phyloP scores from a whole-genome alignment of 2,329 filamentous ascomycete genomes.

The Incumbomyces lentus region DNA sequence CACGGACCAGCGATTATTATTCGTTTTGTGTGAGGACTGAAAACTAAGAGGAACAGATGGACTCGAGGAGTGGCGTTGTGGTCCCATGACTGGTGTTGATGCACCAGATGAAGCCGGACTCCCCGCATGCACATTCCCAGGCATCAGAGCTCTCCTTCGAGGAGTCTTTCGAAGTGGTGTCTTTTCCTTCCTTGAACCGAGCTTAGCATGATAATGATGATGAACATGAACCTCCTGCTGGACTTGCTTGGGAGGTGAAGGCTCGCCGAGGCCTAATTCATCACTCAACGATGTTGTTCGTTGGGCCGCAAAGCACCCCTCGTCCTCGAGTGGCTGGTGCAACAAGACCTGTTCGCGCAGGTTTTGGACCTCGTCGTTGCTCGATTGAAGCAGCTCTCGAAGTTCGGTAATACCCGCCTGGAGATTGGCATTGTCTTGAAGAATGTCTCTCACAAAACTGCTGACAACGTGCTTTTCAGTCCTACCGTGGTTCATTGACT shows the following conservation, averaged over 20 bases:
- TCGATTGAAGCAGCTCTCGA: slow-evolving; percentile 77
- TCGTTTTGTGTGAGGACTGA: slow-evolving; percentile 38
- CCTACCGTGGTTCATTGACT: slow-evolving; percentile 10
- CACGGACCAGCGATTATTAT: slow-evolving; percentile 56
- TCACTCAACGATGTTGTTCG: slow-evolving; percentile 51
- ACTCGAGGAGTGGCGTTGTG: slow-evolving; percentile 18
- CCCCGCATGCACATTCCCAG: slow-evolving; percentile 9
- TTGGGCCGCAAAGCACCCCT: slow-evolving; percentile 20
- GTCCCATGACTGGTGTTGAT: slow-evolving; percentile 27
- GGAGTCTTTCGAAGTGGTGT: slow-evolving; percentile 36
- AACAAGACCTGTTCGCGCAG: slow-evolving; percentile 70
- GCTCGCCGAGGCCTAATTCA: slow-evolving; percentile 52
- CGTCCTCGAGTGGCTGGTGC: slow-evolving; percentile 56
- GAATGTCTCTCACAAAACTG: slow-evolving; percentile 88
- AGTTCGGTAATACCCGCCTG: slow-evolving; percentile 88
- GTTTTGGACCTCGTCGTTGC: slow-evolving; percentile 86
- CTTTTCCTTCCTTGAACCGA: slow-evolving; percentile 42
- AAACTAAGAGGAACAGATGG: slow-evolving; percentile 30
- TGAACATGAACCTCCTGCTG: slow-evolving; percentile 83
- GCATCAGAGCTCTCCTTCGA: slow-evolving; percentile 19
- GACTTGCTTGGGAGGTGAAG: slow-evolving; percentile 27
- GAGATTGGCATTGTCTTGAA: slow-evolving; percentile 89
- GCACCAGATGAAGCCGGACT: slow-evolving; percentile 20
- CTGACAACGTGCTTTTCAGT: slow-evolving; percentile 69
- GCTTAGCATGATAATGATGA: slow-evolving; percentile 72